Conservation (phyloP, 2,329 filamentous ascomycete genomes). For the Magnaporthiopsis poae region DNA sequence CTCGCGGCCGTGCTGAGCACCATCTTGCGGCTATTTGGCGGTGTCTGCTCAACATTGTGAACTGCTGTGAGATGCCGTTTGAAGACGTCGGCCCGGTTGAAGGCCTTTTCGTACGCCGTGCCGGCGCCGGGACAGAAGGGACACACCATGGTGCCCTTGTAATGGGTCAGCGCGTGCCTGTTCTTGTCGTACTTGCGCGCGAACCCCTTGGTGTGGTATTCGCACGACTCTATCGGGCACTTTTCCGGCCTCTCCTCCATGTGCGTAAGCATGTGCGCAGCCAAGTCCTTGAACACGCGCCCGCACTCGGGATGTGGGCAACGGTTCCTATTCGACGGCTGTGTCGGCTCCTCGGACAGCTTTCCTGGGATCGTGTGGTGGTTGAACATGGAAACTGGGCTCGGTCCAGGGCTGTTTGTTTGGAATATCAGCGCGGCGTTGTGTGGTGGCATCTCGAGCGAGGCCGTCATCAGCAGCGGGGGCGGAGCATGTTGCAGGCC, state of each 20-base stretch:
- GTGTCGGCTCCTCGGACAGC: not conserved
- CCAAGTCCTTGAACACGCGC: slow-evolving; percentile 51
- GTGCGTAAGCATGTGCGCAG: slow-evolving; percentile 94
- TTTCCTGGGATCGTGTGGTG: slow-evolving; percentile 6
- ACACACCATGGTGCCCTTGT: slow-evolving; percentile 96
- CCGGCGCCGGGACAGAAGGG: slow-evolving; percentile 88
- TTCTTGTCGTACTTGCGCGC: slow-evolving; percentile 98
- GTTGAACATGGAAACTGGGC: slow-evolving; percentile 6
- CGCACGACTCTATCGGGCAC: slow-evolving; percentile 85
- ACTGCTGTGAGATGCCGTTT: slow-evolving; percentile 89
- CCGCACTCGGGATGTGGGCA: slow-evolving; percentile 51
- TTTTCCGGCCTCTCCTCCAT: slow-evolving; percentile 90
- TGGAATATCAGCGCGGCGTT: slow-evolving; percentile 1
- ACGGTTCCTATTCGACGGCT: slow-evolving; percentile 33
- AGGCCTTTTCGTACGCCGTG: slow-evolving; percentile 82
- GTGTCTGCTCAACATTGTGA: slow-evolving; percentile 87
- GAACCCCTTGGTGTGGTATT: slow-evolving; percentile 90
- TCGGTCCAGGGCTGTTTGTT: slow-evolving; percentile 3
- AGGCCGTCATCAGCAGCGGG: slow-evolving; percentile 2
- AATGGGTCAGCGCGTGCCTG: slow-evolving; percentile 87
- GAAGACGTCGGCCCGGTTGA: slow-evolving; percentile 94
- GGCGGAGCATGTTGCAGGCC: not conserved
- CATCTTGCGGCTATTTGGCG: slow-evolving; percentile 77
- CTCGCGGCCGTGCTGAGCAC: slow-evolving; percentile 25
- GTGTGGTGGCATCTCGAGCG: not conserved